A percentile compares a stretch with the other conserved stretches of the same genome.
These are phyloP conservation scores for Cercospora sp. DNA, from an alignment of 2,329 filamentous ascomycete genomes.

Conservation along the genomic window DNA sequence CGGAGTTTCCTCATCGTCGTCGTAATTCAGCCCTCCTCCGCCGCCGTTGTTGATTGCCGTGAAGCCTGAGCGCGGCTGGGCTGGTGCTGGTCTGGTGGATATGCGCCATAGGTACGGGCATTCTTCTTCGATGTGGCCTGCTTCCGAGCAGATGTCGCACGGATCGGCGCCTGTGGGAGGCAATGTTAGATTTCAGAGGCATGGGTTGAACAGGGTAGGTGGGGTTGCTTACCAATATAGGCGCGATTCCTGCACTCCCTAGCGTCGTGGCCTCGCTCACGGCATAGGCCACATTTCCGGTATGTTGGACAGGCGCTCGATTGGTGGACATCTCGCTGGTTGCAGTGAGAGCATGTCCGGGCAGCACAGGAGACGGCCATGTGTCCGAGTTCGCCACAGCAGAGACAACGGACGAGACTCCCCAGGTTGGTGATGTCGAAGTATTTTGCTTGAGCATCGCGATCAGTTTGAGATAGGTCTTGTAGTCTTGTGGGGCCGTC, in stretches of 20 bases:
- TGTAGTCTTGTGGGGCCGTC: conserved; percentile 5
- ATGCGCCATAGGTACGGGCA: conserved; percentile 31
- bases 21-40: conserved; percentile 7
- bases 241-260: conserved; percentile 10
- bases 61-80: background rate
- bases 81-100: background rate
- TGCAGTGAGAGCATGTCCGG: conserved; percentile 21
- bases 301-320: conserved; percentile 17
- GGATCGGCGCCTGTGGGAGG: background rate
- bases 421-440: conserved; percentile 11
- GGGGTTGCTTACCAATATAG: background rate
- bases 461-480: conserved; percentile 4
- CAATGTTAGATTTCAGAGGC: background rate
- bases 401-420: conserved; percentile 20
- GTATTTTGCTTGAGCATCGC: conserved; percentile 9
- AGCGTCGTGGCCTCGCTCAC: conserved; percentile 23
- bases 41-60: background rate
- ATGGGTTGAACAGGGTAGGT: background rate
- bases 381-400: conserved; percentile 22
- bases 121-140: conserved; percentile 31
- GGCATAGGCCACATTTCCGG: conserved; percentile 22
- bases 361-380: conserved; percentile 11
- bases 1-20: conserved; percentile 6
- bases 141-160: background rate
- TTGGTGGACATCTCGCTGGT: conserved; percentile 13